Percentiles rank a stretch among this genome's conserved stretches.
Conservation (phyloP, 768 basidiomycete genomes). For the Boletellus ananiceps region DNA sequence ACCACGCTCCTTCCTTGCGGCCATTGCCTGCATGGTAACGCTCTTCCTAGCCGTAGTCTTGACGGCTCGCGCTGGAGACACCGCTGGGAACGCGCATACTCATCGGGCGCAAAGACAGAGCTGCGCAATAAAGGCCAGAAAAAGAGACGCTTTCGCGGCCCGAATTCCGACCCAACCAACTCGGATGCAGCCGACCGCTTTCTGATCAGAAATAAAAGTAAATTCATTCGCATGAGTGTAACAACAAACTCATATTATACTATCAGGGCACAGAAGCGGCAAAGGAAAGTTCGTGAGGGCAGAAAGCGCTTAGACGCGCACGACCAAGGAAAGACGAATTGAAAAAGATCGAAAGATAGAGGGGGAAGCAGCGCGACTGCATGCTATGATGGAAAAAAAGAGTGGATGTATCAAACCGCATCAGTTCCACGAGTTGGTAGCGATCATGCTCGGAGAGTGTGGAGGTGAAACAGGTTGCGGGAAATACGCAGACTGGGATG, state of each 20-base stretch:
- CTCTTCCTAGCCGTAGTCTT: too few relatives aligned
- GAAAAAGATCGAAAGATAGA: not conserved
- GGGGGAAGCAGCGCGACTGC: too few relatives aligned
- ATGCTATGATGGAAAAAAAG: not conserved
- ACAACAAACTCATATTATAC: not conserved
- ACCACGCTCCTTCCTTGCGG: too few relatives aligned
- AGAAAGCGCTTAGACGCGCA: not conserved
- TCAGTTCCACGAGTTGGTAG: slow-evolving; percentile 22
- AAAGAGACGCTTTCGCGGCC: too few relatives aligned
- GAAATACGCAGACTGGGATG: slow-evolving; percentile 49
- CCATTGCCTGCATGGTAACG: too few relatives aligned
- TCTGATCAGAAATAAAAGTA: not conserved
- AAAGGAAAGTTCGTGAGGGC: not conserved
- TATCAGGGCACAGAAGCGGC: not conserved
- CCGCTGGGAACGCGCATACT: too few relatives aligned
- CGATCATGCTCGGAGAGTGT: slow-evolving; percentile 46
- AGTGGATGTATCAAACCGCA: too few relatives aligned
- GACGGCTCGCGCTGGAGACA: too few relatives aligned
- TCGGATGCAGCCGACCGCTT: too few relatives aligned
- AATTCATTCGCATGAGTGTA: not conserved
- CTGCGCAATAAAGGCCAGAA: too few relatives aligned
- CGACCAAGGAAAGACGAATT: not conserved
- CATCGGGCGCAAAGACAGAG: too few relatives aligned
- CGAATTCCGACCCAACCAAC: too few relatives aligned
- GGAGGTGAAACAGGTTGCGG: slow-evolving; percentile 51